These are phyloP conservation scores for Coemansia sp. DNA, from an alignment of 371 early-diverging fungal genomes.

Conservation along the genomic window DNA sequence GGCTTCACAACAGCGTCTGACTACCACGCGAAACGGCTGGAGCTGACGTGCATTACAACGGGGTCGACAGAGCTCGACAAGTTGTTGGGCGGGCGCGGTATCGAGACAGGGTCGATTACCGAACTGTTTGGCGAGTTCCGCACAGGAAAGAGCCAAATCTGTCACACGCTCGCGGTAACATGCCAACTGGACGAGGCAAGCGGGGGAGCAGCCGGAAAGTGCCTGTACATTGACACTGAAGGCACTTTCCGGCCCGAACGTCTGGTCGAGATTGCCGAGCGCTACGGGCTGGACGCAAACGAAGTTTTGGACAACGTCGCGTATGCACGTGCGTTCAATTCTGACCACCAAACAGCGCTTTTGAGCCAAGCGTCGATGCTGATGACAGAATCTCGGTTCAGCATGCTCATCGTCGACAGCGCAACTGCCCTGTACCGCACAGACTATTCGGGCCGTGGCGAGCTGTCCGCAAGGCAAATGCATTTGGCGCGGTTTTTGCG, in stretches of 20 bases:
- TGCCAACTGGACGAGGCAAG: constrained; percentile 93
- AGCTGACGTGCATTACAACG: constrained; percentile 88
- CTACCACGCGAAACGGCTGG: constrained; percentile 83
- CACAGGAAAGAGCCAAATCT: constrained; percentile 99
- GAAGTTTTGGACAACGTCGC: constrained; percentile 95
- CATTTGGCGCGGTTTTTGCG: constrained; percentile 94
- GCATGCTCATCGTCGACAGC: constrained; percentile 94
- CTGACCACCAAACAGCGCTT: constrained; percentile 95
- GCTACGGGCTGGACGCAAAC: constrained; percentile 85
- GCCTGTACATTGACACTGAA: constrained; percentile 99
- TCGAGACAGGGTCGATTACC: constrained; percentile 98
- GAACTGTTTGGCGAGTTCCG: constrained; percentile 99
- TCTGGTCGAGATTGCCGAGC: constrained; percentile 85
- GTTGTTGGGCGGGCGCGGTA: constrained; percentile 88
- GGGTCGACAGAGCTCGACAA: constrained; percentile 96
- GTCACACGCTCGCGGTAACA: constrained; percentile 97
- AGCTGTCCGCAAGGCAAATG: constrained; percentile 96
- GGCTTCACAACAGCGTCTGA: constrained; percentile 98
- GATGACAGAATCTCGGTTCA: constrained; percentile 93
- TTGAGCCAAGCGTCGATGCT: constrained; percentile 92
- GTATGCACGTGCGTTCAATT: constrained; percentile 95
- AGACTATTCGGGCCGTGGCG: constrained; percentile 97
- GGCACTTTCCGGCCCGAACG: constrained; percentile 98
- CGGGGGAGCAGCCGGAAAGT: constrained; percentile 97
- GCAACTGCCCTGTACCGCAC: constrained; percentile 97